These are phyloP conservation scores for Trifolium repens DNA, from an alignment of 306 rosid species.

Conservation along the genomic window DNA sequence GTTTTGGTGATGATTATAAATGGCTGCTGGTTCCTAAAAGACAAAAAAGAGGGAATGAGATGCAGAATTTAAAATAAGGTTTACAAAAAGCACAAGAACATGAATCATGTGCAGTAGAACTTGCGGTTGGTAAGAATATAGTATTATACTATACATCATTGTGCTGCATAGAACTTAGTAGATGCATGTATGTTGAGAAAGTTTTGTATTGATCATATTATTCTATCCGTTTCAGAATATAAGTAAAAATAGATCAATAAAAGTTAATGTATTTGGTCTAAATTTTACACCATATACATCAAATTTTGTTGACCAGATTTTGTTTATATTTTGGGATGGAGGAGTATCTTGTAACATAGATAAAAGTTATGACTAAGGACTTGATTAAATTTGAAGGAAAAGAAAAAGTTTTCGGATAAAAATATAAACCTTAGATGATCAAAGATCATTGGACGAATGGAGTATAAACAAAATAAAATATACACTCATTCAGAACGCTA, in stretches of 20 bases:
- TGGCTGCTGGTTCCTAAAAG: neutral
- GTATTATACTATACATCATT: neutral
- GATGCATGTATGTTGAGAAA: neutral
- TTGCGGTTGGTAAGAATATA: neutral
- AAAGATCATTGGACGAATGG: neutral
- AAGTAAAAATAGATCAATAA: no score
- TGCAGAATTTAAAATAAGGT: neutral
- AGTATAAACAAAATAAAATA: neutral
- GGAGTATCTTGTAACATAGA: neutral
- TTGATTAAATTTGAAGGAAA: neutral
- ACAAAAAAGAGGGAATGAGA: neutral
- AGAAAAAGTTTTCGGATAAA: neutral
- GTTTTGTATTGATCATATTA: neutral
- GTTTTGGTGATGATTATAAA: neutral
- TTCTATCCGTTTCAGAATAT: no score
- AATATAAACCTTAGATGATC: neutral
- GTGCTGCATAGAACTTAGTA: slow-evolving; percentile 4
- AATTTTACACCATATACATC: no score
- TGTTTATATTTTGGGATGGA: no score
- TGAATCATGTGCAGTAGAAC: neutral
- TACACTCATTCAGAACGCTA: neutral
- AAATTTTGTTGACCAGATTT: no score
- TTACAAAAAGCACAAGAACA: neutral
- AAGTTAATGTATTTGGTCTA: no score
- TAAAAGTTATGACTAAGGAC: neutral